Evolutionary conservation across 192 early-diverging fungal genomes (phyloP).

Genomic region (Backusella mclennaniae): DNA sequence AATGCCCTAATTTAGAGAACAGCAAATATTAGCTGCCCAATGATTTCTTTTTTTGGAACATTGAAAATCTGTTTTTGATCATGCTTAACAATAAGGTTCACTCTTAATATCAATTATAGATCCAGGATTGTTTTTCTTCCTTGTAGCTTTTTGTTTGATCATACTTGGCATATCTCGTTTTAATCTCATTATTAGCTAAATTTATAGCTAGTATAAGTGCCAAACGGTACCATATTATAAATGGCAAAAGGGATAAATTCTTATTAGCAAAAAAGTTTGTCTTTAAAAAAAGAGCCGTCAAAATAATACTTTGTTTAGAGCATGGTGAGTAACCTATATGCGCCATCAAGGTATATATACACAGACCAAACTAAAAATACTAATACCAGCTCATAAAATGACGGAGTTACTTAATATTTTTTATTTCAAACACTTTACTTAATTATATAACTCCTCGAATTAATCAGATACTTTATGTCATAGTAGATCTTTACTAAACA

Average conservation of each 20-base stretch:
- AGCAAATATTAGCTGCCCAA: not conserved
- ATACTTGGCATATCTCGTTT: not conserved
- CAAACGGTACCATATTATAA: not conserved
- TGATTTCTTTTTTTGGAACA: slow-evolving; percentile 7
- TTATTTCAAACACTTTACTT: not conserved
- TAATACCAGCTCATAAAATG: not conserved
- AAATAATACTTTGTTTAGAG: no score
- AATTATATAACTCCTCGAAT: not conserved
- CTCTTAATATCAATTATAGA: not conserved
- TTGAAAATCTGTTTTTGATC: not conserved
- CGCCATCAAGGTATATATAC: not conserved
- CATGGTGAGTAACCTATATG: no score
- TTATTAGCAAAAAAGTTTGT: no score
- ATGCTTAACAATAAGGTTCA: slow-evolving; percentile 3
- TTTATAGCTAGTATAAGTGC: not conserved
- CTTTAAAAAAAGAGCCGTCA: no score
- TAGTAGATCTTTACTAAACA: no score
- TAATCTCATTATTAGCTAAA: not conserved
- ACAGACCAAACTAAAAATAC: not conserved
- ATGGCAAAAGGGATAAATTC: no score
- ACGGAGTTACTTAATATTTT: not conserved
- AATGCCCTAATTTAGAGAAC: not conserved
- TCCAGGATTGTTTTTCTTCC: not conserved
- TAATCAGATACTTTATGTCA: no score
- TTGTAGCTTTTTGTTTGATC: not conserved